Evolutionary conservation across 768 basidiomycete species (phyloP).

Genomic region (Candolleomyces aberdarensis): DNA sequence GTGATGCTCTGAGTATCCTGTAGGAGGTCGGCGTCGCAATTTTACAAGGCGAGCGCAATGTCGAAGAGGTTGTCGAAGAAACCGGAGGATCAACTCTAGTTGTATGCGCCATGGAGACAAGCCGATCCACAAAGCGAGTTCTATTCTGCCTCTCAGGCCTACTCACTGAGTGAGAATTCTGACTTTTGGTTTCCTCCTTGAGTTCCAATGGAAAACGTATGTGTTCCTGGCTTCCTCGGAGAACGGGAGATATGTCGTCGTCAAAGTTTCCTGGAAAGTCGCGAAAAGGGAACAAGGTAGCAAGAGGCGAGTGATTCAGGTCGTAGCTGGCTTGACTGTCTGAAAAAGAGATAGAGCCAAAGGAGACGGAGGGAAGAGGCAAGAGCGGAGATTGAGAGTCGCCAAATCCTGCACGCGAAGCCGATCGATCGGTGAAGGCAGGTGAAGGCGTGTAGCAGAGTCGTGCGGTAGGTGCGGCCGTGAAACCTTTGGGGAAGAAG

Average conservation of each 20-base stretch:
- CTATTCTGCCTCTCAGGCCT: not conserved
- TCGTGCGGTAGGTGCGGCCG: not conserved
- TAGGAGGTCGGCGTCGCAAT: not conserved
- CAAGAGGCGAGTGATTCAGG: conserved; percentile 11
- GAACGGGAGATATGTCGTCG: conserved; percentile 28
- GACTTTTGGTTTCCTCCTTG: not conserved
- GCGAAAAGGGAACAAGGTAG: conserved; percentile 4
- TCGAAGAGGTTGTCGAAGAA: not conserved
- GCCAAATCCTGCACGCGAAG: not conserved
- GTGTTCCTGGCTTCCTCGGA: conserved; percentile 18
- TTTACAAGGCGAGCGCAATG: not conserved
- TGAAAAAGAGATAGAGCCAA: not conserved
- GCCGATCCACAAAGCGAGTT: not conserved
- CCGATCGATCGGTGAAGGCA: not conserved
- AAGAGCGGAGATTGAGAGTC: not conserved
- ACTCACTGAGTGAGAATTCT: too few relatives aligned
- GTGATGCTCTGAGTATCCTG: too few relatives aligned
- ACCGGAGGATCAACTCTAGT: not conserved
- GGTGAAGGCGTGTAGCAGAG: conserved; percentile 4
- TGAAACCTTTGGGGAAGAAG: not conserved
- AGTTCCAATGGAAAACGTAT: not conserved
- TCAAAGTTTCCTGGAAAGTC: conserved; percentile 11
- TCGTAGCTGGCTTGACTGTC: conserved; percentile 1
- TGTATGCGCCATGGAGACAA: not conserved
- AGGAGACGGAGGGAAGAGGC: not conserved